phyloP scores from a whole-genome alignment of 331 rosid genomes.

The Phaseolus coccineus region DNA sequence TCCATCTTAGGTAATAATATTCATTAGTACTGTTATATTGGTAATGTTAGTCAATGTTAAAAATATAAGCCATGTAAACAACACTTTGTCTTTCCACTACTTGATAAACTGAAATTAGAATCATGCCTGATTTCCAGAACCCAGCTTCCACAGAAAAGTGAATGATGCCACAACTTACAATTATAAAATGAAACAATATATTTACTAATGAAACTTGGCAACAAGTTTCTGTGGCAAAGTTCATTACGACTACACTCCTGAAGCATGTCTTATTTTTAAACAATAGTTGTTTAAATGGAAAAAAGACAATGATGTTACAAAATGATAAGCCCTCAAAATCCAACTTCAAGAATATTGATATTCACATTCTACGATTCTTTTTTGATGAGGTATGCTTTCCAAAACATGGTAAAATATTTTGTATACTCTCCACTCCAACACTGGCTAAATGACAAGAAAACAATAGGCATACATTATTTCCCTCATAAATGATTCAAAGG shows the following conservation, averaged over 20 bases:
- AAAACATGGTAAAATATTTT: conserved; percentile 12
- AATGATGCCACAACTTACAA: background rate
- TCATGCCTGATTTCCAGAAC: background rate
- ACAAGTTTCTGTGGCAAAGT: background rate
- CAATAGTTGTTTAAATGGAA: background rate
- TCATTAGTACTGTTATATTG: too few relatives aligned
- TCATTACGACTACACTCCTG: background rate
- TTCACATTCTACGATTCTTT: background rate
- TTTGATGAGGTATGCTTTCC: background rate
- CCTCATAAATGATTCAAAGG: too few relatives aligned
- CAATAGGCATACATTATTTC: background rate
- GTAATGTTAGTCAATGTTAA: background rate
- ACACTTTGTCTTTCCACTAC: background rate
- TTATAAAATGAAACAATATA: background rate
- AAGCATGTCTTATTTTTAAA: background rate
- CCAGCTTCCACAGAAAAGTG: conserved; percentile 5
- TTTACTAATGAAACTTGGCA: background rate
- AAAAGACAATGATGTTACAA: background rate
- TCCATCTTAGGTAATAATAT: too few relatives aligned
- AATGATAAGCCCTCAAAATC: background rate
- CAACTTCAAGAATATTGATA: conserved; percentile 2
- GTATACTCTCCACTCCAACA: background rate
- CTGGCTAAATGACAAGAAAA: conserved; percentile 6
- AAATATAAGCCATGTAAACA: background rate
- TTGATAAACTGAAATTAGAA: background rate